Conservation (phyloP, 2,329 filamentous ascomycete species). For the Phyllosticta ampelicida region DNA sequence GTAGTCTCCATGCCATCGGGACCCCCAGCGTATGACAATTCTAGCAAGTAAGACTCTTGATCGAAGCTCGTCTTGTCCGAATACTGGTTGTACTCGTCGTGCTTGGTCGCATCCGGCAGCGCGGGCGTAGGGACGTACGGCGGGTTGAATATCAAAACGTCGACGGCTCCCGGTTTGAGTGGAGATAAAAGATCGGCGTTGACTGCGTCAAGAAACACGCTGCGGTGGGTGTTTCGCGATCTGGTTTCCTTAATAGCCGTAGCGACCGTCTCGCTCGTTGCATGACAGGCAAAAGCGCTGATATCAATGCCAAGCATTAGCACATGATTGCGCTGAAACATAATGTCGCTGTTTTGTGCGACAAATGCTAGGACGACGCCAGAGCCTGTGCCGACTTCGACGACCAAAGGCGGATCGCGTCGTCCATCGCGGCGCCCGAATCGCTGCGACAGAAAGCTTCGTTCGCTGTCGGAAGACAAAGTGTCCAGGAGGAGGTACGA, state of each 20-base stretch:
- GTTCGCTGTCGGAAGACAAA: conserved; percentile 61
- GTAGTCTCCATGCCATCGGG: conserved; percentile 90
- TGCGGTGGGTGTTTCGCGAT: background rate
- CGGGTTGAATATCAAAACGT: conserved; percentile 91
- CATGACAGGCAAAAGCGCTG: conserved; percentile 71
- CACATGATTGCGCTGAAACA: conserved; percentile 63
- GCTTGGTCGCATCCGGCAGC: conserved; percentile 47
- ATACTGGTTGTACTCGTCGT: conserved; percentile 18
- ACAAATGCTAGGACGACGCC: conserved; percentile 89
- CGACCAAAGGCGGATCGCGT: conserved; percentile 43
- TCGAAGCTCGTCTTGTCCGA: conserved; percentile 45
- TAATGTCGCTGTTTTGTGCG: conserved; percentile 57
- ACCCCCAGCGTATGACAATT: conserved; percentile 82
- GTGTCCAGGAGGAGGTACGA: conserved; percentile 91
- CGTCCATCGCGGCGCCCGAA: conserved; percentile 36
- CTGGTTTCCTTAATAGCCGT: conserved; percentile 33
- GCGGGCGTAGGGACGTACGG: conserved; percentile 85
- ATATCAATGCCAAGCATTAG: conserved; percentile 73
- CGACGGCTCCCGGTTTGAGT: conserved; percentile 50
- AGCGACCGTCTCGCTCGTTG: conserved; percentile 58
- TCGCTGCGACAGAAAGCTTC: conserved; percentile 52
- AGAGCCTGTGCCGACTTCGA: conserved; percentile 85
- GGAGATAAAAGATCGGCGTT: conserved; percentile 59
- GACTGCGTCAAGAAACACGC: conserved; percentile 52
- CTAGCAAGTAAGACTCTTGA: conserved; percentile 70